phyloP scores from a whole-genome alignment of 1,139 yeast species.

The Geotrichum europaeum region DNA sequence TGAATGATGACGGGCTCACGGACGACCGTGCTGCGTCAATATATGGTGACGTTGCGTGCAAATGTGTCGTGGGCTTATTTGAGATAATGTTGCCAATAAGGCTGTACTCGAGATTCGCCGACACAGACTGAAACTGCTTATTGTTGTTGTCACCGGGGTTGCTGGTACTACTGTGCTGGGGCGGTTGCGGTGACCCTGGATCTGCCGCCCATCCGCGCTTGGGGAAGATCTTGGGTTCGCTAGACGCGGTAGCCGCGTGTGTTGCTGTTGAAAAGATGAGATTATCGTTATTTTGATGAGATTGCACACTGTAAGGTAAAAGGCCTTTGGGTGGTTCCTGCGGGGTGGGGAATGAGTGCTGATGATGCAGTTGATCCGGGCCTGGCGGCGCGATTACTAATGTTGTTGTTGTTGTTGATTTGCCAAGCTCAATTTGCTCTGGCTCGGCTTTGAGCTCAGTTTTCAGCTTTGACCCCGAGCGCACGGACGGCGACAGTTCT shows the following conservation, averaged over 20 bases:
- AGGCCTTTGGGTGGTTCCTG: background rate
- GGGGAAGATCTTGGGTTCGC: background rate
- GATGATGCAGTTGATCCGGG: background rate
- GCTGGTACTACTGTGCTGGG: background rate
- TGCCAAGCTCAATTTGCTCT: background rate
- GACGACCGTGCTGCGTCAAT: constrained; percentile 21
- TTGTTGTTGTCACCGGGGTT: background rate
- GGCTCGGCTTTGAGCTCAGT: background rate
- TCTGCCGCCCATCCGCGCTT: background rate
- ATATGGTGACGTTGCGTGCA: background rate
- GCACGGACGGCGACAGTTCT: background rate
- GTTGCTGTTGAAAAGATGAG: background rate
- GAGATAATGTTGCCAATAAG: constrained; percentile 60
- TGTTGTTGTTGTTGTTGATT: background rate
- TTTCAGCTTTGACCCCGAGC: background rate
- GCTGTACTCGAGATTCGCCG: constrained; percentile 74
- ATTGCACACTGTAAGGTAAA: background rate
- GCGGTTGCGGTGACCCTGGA: background rate
- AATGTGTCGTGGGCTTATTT: constrained; percentile 33
- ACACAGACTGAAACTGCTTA: constrained; percentile 55
- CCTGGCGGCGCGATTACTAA: background rate
- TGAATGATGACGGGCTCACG: constrained; percentile 23
- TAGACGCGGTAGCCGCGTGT: background rate
- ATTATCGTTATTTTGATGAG: background rate
- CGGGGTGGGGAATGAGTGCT: background rate